Evolutionary conservation across 495 filamentous ascomycete genomes (phyloP).

Genomic region (Clavariopsis aquatica): DNA sequence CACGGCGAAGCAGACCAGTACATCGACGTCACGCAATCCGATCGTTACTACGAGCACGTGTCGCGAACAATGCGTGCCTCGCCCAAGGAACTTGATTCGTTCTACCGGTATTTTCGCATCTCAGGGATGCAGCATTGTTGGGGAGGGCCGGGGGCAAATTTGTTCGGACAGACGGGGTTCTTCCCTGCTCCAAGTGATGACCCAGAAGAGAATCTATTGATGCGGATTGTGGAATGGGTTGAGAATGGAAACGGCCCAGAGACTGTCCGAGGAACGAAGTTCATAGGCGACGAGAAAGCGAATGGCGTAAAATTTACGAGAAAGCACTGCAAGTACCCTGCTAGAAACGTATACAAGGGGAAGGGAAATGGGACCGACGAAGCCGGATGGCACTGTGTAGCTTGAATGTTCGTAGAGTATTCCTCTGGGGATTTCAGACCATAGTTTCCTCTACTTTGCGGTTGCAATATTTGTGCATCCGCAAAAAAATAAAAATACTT

Average conservation of each 20-base stretch:
- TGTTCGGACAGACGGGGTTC: not conserved
- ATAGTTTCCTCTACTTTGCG: too few relatives aligned
- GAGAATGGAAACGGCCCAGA: conserved; percentile 12
- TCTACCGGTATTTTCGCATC: conserved; percentile 12
- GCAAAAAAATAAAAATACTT: too few relatives aligned
- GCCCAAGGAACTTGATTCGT: not conserved
- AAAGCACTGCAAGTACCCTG: conserved; percentile 16
- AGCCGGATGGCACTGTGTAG: conserved; percentile 11
- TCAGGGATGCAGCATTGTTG: conserved; percentile 7
- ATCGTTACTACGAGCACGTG: conserved; percentile 44
- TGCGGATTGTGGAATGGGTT: conserved; percentile 17
- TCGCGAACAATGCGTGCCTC: conserved; percentile 47
- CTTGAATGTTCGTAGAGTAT: too few relatives aligned
- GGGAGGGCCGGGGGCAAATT: conserved; percentile 7
- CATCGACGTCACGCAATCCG: conserved; percentile 31
- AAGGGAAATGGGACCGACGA: conserved; percentile 13
- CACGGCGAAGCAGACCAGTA: conserved; percentile 37
- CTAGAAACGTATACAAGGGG: conserved; percentile 2
- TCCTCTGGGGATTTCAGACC: too few relatives aligned
- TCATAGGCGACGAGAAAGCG: conserved; percentile 4
- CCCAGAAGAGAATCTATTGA: conserved; percentile 18
- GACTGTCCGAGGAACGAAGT: conserved; percentile 17
- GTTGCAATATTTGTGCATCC: too few relatives aligned
- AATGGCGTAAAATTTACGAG: conserved; percentile 7
- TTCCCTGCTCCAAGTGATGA: not conserved